A percentile compares a stretch with the other conserved stretches of the same genome.
These are phyloP conservation scores for Glycyrrhiza uralensis DNA, from an alignment of 306 rosid species.

Conservation along the genomic window DNA sequence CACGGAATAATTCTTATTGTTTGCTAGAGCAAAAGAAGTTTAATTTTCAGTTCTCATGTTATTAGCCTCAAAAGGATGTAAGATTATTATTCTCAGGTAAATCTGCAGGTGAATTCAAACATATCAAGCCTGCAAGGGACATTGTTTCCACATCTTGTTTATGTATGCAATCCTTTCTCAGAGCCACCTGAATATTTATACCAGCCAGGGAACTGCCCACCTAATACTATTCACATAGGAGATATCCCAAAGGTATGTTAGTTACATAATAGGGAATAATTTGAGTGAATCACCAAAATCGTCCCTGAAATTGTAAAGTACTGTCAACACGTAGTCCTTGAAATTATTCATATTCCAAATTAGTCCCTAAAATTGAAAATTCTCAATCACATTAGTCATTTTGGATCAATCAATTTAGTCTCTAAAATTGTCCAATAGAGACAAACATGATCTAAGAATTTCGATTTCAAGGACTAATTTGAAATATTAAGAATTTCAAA, in stretches of 20 bases:
- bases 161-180: slow-evolving; percentile 73
- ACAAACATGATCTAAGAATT: too few relatives aligned
- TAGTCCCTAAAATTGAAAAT: too few relatives aligned
- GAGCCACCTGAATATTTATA: slow-evolving; percentile 56
- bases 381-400: too few relatives aligned
- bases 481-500: too few relatives aligned
- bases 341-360: too few relatives aligned
- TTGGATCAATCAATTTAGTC: too few relatives aligned
- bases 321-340: too few relatives aligned
- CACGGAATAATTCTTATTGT: not conserved
- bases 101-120: slow-evolving; percentile 52
- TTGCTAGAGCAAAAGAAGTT: not conserved
- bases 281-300: too few relatives aligned
- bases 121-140: slow-evolving; percentile 20
- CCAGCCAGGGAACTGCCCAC: slow-evolving; percentile 54
- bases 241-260: slow-evolving; percentile 62
- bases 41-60: not conserved
- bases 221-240: slow-evolving; percentile 46
- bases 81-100: not conserved
- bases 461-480: too few relatives aligned
- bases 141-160: slow-evolving; percentile 23
- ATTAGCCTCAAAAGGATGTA: not conserved
- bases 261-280: not conserved
- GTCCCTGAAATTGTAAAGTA: too few relatives aligned
- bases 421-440: too few relatives aligned